Evolutionary conservation across 2,329 filamentous ascomycete species (phyloP).

Genomic region (Zymoseptoria pseudotritici): DNA sequence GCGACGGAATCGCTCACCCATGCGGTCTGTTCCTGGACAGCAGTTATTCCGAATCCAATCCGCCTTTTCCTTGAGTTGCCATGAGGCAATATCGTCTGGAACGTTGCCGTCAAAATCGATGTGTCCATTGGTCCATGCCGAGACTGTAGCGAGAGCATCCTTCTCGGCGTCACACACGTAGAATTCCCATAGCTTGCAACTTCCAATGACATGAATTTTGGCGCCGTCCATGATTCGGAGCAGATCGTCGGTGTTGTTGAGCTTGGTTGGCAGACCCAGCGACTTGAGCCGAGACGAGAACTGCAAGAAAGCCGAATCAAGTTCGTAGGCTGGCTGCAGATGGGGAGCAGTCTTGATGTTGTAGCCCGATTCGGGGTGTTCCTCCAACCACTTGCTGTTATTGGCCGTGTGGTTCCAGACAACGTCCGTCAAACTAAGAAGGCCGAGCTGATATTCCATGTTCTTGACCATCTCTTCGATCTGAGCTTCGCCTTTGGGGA

Average conservation of each 20-base stretch:
- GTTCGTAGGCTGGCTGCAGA: slow-evolving; percentile 58
- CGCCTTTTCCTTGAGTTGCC: slow-evolving; percentile 53
- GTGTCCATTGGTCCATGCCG: slow-evolving; percentile 62
- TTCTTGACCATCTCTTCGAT: slow-evolving; percentile 67
- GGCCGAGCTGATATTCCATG: slow-evolving; percentile 75
- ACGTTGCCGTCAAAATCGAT: slow-evolving; percentile 48
- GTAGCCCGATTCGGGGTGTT: slow-evolving; percentile 93
- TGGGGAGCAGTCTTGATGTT: slow-evolving; percentile 83
- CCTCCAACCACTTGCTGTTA: slow-evolving; percentile 88
- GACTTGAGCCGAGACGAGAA: slow-evolving; percentile 56
- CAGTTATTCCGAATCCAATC: slow-evolving; percentile 62
- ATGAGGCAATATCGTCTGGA: slow-evolving; percentile 47
- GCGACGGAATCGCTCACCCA: slow-evolving; percentile 74
- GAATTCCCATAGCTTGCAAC: slow-evolving; percentile 84
- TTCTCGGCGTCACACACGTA: slow-evolving; percentile 76
- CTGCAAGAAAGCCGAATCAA: slow-evolving; percentile 66
- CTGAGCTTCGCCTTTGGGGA: slow-evolving; percentile 79
- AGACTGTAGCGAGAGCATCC: slow-evolving; percentile 60
- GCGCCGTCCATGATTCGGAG: slow-evolving; percentile 74
- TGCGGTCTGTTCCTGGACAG: slow-evolving; percentile 60
- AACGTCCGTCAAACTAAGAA: slow-evolving; percentile 88
- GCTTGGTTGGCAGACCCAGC: slow-evolving; percentile 66
- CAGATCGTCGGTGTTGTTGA: slow-evolving; percentile 66
- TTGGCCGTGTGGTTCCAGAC: slow-evolving; percentile 97
- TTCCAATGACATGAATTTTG: slow-evolving; percentile 70